These are phyloP conservation scores for Theobroma cacao DNA, from an alignment of 345 rosid species.

Conservation along the genomic window DNA sequence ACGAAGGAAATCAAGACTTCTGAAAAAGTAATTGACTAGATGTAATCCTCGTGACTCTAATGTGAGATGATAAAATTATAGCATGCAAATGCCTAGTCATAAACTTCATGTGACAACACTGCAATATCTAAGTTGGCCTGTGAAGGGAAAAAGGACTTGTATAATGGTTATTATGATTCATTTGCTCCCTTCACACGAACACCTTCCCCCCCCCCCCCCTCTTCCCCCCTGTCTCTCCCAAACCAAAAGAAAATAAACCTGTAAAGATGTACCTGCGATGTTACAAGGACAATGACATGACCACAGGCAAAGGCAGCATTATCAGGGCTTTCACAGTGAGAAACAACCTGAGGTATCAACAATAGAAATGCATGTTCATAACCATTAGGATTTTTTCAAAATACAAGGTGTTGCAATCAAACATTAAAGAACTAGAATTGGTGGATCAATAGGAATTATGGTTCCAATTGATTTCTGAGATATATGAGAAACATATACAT, in stretches of 20 bases:
- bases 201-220: not conserved
- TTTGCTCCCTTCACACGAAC: not conserved
- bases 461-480: not conserved
- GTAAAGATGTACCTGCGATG: conserved; percentile 60
- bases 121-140: not conserved
- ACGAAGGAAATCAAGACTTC: not conserved
- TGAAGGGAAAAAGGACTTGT: not conserved
- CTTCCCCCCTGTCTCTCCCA: not conserved
- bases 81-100: not conserved
- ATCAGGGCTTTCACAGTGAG: conserved; percentile 55
- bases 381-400: not conserved
- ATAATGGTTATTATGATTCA: not conserved
- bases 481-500: conserved; percentile 4
- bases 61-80: not conserved
- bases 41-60: not conserved
- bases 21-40: not conserved
- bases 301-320: conserved; percentile 66
- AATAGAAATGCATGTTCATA: not conserved
- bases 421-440: conserved; percentile 5
- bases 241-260: too few relatives aligned
- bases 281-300: conserved; percentile 64
- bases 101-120: not conserved
- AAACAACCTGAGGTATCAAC: conserved; percentile 53
- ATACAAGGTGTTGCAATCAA: not conserved
- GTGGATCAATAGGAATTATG: not conserved